A percentile compares a stretch with the other conserved stretches of the same genome.
Conservation (phyloP, 805 yeast species). For the Candida methanosorbosa region DNA sequence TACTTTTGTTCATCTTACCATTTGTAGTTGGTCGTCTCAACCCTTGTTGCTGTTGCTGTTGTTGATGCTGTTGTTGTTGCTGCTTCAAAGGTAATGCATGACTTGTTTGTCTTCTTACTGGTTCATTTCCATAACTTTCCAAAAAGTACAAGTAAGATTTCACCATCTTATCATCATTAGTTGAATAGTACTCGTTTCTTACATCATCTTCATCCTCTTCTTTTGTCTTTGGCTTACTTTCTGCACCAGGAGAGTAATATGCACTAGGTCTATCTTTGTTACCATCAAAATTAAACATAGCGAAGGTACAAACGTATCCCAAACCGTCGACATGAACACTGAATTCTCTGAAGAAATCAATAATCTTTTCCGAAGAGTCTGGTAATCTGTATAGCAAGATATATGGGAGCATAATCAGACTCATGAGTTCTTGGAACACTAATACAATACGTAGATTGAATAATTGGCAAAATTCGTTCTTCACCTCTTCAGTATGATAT, state of each 20-base stretch:
- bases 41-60: background rate
- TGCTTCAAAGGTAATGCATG: background rate
- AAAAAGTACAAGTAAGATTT: conserved; percentile 82
- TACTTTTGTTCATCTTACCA: conserved; percentile 6
- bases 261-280: conserved; percentile 26
- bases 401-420: conserved; percentile 80
- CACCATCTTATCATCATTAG: conserved; percentile 81
- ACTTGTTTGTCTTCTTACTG: conserved; percentile 10
- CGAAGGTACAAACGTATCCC: conserved; percentile 91
- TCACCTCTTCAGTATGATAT: conserved; percentile 78
- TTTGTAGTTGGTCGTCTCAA: no score
- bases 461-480: conserved; percentile 69
- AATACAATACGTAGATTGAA: conserved; percentile 68
- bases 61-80: background rate
- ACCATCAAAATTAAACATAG: conserved; percentile 79
- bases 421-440: conserved; percentile 68
- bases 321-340: conserved; percentile 89
- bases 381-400: conserved; percentile 83
- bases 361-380: conserved; percentile 58
- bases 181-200: conserved; percentile 32
- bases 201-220: conserved; percentile 18
- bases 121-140: conserved; percentile 65
- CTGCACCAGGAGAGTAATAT: conserved; percentile 9
- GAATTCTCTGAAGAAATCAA: conserved; percentile 86
- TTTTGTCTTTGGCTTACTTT: conserved; percentile 8